Base-by-base conservation (phyloP, 2,329 filamentous ascomycete genomes). In the Pseudogymnoascus sp. region DNA sequence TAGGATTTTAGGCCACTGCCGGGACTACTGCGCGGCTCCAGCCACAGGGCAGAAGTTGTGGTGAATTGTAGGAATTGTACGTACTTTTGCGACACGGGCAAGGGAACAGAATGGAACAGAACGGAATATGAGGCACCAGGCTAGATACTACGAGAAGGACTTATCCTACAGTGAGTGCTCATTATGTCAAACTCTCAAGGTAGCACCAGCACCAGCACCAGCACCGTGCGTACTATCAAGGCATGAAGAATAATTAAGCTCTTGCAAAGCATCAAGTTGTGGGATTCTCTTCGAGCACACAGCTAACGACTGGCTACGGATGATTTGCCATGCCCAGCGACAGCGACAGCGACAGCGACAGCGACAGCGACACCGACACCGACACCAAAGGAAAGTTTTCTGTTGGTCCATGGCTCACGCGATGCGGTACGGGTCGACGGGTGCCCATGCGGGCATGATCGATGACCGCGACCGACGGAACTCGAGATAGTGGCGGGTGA, bases 1-100 rank as follows among this genome's bases (percentile, higher is more conserved):
- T 18, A 18, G n/a, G 51, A 34, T 57, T 57, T 57, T 57, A 57
- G 47, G 51, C 51, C 51, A 18, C 51, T 57, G 51, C 51, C 26
- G 51, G 51, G 16, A 18, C 51, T 34, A 57, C 26, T 57, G 51
- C 26, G 21, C 8, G 29, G 10, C 51, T 34, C 51, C 26, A 57
- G 29, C 51, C 29, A 57, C 29, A 34, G 51, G 16, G 16, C 4
- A 26, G 14, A 12, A 16, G 45, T 5, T 2, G 42, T n/a, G 14
- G 36, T 39, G 12, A 16, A 47, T 14, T 57, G 47, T 57, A 57
- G 14, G 5, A 16, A 47, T 14, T 57, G 47, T 57, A 57, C 47
- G 47, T 31, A 57, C 45, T 51, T 51, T 51, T 16, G 45, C 23
- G 14, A 16, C 16, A 57, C 47, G 47, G 29, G 6, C 14, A 31